Base-by-base conservation (phyloP, 176 grass and related monocot genomes). In the Carex scoparia region DNA sequence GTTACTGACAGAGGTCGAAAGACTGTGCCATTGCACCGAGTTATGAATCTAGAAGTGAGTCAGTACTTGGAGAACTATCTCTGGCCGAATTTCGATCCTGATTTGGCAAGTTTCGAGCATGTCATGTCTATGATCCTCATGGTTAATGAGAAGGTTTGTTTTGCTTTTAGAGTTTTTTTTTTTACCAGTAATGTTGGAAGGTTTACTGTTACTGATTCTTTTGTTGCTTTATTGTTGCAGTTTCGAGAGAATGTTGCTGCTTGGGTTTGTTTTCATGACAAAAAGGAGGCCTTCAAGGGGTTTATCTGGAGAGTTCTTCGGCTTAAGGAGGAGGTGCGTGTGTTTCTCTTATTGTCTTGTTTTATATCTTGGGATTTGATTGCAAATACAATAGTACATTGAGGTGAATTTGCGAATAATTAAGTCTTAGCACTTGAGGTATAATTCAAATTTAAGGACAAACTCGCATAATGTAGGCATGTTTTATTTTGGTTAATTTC, bases 51-150 rank as follows among this genome's bases (percentile, higher is more conserved):
- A 61, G 96, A 95, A 88, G 96, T 99, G 80, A 99, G 93, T 77
- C 96, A 99, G 88, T 99, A 99, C 91, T 87, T 95, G 61, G 96
- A 99, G 90, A 99, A 95, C 84, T 99, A 99, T 86, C 91, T 99
- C n/a, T 99, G 93, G 93, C 93, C 93, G 7, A 91, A 99, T 85
- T 99, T 99, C 61, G 81, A 95, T 79, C 85, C 91, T 1, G 77
- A 84, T 7, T 38, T 42, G 13, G 80, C 96, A 1, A 94, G 88
- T 65, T 99, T 99, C 32, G 90, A 99, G 90, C 96, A 99, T 57
- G 87, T 94, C 6, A 99, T 95, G 91, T 99, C 93, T 66, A 99
- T 99, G 81, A 88, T 99, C 48, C 90, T 99, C 81, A 99, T 99
- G 96, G 90, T 99, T 44, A 99, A 95, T 79, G 93, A 99, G 84